These are phyloP conservation scores for Hsuehochloa calcarea DNA, from an alignment of 176 grass and related monocot genomes.

Conservation along the genomic window DNA sequence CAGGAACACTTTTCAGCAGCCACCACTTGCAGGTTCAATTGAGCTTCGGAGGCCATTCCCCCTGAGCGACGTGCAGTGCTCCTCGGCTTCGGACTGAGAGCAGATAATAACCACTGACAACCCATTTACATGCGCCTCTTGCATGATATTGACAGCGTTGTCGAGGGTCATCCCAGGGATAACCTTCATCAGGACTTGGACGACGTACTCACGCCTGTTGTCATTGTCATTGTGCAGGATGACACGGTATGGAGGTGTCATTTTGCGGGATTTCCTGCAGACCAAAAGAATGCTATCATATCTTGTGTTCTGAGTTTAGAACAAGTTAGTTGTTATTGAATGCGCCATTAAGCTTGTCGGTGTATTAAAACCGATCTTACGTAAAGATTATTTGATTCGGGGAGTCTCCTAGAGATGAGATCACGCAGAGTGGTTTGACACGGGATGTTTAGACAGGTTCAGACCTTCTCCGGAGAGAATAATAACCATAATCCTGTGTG, in stretches of 20 bases:
- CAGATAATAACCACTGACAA: slow-evolving; percentile 86
- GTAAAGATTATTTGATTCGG: too few species aligned
- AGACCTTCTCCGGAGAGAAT: too few species aligned
- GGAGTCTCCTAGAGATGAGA: too few species aligned
- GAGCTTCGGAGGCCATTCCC: slow-evolving; percentile 78
- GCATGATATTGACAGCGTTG: slow-evolving; percentile 95
- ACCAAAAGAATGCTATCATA: slow-evolving; percentile 6
- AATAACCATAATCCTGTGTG: too few species aligned
- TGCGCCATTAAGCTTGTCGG: too few species aligned
- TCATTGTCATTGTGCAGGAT: slow-evolving; percentile 86
- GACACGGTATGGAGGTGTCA: slow-evolving; percentile 65
- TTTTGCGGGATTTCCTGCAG: slow-evolving; percentile 81
- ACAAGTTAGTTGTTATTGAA: neutral
- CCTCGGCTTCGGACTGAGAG: slow-evolving; percentile 72
- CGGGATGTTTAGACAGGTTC: too few species aligned
- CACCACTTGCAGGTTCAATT: slow-evolving; percentile 83
- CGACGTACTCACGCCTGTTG: slow-evolving; percentile 92
- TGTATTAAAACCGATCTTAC: too few species aligned
- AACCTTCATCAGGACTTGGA: slow-evolving; percentile 97
- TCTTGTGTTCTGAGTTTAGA: neutral
- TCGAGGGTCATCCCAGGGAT: slow-evolving; percentile 94
- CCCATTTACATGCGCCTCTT: slow-evolving; percentile 90
- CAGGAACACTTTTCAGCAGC: slow-evolving; percentile 44
- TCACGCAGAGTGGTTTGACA: too few species aligned
- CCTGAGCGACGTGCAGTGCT: slow-evolving; percentile 81